Percentiles rank a stretch among this genome's conserved stretches.
phyloP scores from a whole-genome alignment of 1,284 basidiomycete genomes.

The Puccinia horiana region DNA sequence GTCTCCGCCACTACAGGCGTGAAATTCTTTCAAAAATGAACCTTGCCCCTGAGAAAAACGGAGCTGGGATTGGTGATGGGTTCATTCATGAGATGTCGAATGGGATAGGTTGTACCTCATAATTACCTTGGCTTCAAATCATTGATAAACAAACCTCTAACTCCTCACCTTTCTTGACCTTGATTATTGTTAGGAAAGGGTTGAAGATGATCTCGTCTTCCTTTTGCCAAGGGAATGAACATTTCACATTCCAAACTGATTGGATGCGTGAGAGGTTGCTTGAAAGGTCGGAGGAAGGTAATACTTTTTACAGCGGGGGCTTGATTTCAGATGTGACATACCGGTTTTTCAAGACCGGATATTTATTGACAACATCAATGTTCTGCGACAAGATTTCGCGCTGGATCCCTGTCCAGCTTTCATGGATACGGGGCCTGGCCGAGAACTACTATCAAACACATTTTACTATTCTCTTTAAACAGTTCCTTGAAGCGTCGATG shows the following conservation, averaged over 20 bases:
- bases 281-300: not conserved
- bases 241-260: not conserved
- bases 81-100: not conserved
- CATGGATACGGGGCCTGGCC: slow-evolving; percentile 11
- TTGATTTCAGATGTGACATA: too few species aligned
- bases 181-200: too few species aligned
- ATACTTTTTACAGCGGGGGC: not conserved
- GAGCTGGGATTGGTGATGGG: not conserved
- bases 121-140: too few species aligned
- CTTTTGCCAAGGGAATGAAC: not conserved
- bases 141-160: too few species aligned
- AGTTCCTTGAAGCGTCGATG: not conserved
- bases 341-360: not conserved
- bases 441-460: slow-evolving; percentile 15
- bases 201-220: not conserved
- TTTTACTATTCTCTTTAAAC: slow-evolving; percentile 8
- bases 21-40: not conserved
- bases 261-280: not conserved
- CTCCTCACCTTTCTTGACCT: too few species aligned
- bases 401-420: slow-evolving; percentile 28
- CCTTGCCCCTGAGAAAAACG: not conserved
- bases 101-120: not conserved
- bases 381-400: not conserved
- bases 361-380: slow-evolving; percentile 18
- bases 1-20: not conserved